A percentile compares a stretch with the other conserved stretches of the same genome.
These are phyloP conservation scores for Fragosphaeria purpurea DNA, from an alignment of 2,329 filamentous ascomycete genomes.

Conservation along the genomic window DNA sequence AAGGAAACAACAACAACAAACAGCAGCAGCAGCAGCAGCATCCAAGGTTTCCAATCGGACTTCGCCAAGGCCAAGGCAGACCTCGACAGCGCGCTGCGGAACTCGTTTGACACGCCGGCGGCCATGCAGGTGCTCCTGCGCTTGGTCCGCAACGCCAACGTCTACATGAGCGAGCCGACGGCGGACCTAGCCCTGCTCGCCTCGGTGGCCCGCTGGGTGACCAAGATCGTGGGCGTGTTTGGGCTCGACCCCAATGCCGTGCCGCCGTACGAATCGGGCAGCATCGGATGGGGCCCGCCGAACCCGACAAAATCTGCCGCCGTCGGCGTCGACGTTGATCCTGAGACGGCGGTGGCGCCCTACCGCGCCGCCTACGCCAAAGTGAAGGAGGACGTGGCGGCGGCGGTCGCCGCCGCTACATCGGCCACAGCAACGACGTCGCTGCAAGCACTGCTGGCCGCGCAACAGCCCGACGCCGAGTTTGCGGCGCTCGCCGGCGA, in stretches of 20 bases:
- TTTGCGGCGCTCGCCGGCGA: constrained; percentile 1
- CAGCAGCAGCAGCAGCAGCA: neutral
- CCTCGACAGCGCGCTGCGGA: constrained; percentile 51
- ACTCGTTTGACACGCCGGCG: constrained; percentile 59
- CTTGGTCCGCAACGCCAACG: constrained; percentile 56
- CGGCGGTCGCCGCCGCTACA: constrained; percentile 1
- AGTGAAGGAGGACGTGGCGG: constrained; percentile 11
- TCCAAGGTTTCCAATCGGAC: constrained; percentile 20
- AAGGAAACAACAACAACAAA: neutral
- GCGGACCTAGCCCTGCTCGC: constrained; percentile 12
- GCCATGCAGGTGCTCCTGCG: constrained; percentile 53
- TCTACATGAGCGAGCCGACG: constrained; percentile 15
- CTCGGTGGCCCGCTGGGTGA: constrained; percentile 49
- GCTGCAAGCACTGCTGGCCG: constrained; percentile 7
- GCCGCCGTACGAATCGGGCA: constrained; percentile 25
- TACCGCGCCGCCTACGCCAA: constrained; percentile 9
- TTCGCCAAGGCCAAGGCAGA: constrained; percentile 44
- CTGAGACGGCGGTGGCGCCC: constrained; percentile 10
- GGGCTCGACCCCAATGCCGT: constrained; percentile 43
- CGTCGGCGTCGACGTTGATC: constrained; percentile 3
- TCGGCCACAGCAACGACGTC: neutral
- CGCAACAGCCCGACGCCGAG: constrained; percentile 5
- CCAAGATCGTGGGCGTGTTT: constrained; percentile 54
- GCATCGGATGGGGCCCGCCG: constrained; percentile 56
- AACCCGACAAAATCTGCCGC: constrained; percentile 36